phyloP scores from a whole-genome alignment of 2,329 filamentous ascomycete genomes.

The Phialocephala subalpina region DNA sequence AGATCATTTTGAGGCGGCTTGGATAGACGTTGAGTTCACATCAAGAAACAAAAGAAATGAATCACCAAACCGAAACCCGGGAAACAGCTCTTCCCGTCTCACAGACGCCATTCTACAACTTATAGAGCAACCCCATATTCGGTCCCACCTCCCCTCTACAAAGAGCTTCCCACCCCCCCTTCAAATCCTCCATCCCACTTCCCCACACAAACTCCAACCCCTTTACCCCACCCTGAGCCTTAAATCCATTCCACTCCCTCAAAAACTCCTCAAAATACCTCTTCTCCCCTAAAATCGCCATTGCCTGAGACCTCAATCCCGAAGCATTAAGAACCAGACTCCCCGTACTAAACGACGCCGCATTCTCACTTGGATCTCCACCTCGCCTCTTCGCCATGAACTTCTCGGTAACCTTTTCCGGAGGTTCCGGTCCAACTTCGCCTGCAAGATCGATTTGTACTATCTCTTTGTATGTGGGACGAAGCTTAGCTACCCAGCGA shows the following conservation, averaged over 20 bases:
- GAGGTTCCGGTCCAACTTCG: constrained; percentile 28
- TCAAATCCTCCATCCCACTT: constrained; percentile 36
- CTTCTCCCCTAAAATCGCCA: constrained; percentile 27
- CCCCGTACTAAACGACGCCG: no score
- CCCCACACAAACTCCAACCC: constrained; percentile 35
- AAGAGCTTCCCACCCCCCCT: constrained; percentile 35
- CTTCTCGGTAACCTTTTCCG: constrained; percentile 25
- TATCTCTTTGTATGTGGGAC: constrained; percentile 19
- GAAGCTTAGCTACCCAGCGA: constrained; percentile 30
- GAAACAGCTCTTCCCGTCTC: not conserved
- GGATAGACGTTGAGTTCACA: no score
- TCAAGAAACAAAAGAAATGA: no score
- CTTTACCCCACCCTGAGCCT: constrained; percentile 27
- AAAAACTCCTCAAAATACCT: constrained; percentile 31
- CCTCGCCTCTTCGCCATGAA: constrained; percentile 22
- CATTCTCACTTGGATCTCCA: not conserved
- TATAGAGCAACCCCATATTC: constrained; percentile 33
- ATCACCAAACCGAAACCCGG: no score
- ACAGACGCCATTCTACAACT: constrained; percentile 14
- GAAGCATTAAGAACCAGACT: constrained; percentile 30
- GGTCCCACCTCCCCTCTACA: constrained; percentile 34
- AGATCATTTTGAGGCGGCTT: no score
- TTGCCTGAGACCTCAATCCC: constrained; percentile 26
- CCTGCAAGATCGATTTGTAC: constrained; percentile 28
- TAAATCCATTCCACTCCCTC: constrained; percentile 26